These are phyloP conservation scores for Barbatosphaeria neglecta DNA, from an alignment of 495 filamentous ascomycete genomes.

Conservation along the genomic window DNA sequence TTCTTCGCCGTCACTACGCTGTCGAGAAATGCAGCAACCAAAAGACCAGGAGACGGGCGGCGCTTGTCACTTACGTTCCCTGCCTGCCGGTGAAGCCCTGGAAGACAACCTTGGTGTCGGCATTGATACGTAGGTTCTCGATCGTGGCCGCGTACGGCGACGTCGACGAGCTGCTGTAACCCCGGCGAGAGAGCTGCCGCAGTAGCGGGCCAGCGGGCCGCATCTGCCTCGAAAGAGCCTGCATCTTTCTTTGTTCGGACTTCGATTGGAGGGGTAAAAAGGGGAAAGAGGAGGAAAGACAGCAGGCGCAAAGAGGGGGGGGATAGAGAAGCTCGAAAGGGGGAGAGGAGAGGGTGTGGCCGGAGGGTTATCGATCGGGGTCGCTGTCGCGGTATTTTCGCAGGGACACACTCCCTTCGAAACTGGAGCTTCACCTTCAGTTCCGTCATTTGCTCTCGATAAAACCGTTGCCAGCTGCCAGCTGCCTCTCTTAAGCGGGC, in stretches of 20 bases:
- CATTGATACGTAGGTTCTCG: conserved; percentile 84
- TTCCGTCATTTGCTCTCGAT: not conserved
- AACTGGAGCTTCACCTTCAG: too few relatives aligned
- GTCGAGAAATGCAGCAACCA: too few relatives aligned
- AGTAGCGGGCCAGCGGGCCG: conserved; percentile 32
- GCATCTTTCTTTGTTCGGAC: conserved; percentile 20
- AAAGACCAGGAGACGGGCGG: too few relatives aligned
- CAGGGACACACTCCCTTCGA: not conserved
- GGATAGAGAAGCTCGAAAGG: not conserved
- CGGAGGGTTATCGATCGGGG: too few relatives aligned
- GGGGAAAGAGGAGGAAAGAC: conserved; percentile 4
- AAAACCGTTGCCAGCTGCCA: not conserved
- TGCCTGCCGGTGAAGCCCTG: conserved; percentile 98
- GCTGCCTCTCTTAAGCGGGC: too few relatives aligned
- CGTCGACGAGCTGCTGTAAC: conserved; percentile 56
- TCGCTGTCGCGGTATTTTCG: not conserved
- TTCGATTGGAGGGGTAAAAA: not conserved
- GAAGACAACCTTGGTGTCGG: conserved; percentile 85
- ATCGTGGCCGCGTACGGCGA: conserved; percentile 70
- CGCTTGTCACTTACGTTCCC: conserved; percentile 89
- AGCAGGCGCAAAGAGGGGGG: not conserved
- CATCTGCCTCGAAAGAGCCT: conserved; percentile 34
- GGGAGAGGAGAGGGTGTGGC: not conserved
- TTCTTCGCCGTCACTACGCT: not conserved
- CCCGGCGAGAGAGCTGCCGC: conserved; percentile 42